Evolutionary conservation across 2,329 filamentous ascomycete species (phyloP).

Genomic region (Rhynchosporium graminicola): DNA sequence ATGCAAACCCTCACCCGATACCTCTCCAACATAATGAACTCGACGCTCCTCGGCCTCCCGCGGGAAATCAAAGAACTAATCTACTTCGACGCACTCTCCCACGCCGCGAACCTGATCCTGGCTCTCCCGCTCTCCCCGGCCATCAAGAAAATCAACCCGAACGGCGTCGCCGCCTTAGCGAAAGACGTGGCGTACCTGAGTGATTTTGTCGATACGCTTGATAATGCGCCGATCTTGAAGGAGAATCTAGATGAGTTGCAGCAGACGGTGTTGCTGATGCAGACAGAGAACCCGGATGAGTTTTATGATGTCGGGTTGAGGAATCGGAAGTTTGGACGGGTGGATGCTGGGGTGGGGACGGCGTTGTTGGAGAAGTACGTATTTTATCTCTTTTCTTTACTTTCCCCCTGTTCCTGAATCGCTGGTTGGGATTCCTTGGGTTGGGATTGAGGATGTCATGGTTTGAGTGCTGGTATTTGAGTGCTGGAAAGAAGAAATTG

Average conservation of each 20-base stretch:
- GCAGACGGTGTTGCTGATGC: slow-evolving; percentile 88
- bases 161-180: slow-evolving; percentile 78
- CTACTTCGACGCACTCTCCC: slow-evolving; percentile 93
- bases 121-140: slow-evolving; percentile 42
- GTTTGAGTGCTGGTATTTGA: too few species aligned
- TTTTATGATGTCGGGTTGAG: slow-evolving; percentile 90
- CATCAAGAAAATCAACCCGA: slow-evolving; percentile 83
- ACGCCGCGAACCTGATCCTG: slow-evolving; percentile 84
- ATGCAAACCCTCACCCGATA: slow-evolving; percentile 95
- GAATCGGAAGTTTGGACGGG: slow-evolving; percentile 91
- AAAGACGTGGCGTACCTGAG: slow-evolving; percentile 83
- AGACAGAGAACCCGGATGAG: slow-evolving; percentile 88
- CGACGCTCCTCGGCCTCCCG: slow-evolving; percentile 87
- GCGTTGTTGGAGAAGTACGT: slow-evolving; percentile 85
- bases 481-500: too few species aligned
- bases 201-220: slow-evolving; percentile 82
- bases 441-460: too few species aligned
- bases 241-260: slow-evolving; percentile 91
- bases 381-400: neutral
- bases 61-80: slow-evolving; percentile 96
- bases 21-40: slow-evolving; percentile 94
- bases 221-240: slow-evolving; percentile 80
- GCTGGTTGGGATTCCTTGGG: too few species aligned
- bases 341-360: slow-evolving; percentile 88
- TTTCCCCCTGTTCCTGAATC: too few species aligned